Conservation (phyloP, 169 alveolate species). For the Eimeria acervulina region DNA sequence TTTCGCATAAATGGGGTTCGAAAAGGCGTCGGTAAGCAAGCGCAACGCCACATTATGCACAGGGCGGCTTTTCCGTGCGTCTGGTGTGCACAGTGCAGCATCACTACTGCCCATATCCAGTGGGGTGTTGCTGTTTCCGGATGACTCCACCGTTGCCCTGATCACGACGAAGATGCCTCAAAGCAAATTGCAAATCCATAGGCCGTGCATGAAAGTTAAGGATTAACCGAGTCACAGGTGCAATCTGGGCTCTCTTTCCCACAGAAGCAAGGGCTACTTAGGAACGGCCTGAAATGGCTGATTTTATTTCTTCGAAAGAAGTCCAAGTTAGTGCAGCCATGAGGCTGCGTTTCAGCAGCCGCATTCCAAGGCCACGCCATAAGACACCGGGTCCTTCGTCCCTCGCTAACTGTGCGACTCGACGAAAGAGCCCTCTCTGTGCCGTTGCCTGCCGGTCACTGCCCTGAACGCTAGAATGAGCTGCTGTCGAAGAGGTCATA, state of each 20-base stretch:
- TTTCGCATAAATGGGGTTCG: neutral
- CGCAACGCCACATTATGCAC: neutral
- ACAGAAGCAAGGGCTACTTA: neutral
- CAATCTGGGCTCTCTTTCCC: neutral
- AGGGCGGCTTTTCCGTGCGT: neutral
- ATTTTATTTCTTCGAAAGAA: conserved; percentile 80
- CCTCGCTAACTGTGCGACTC: conserved; percentile 65
- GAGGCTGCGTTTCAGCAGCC: conserved; percentile 80
- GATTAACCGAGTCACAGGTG: neutral
- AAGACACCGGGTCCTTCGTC: conserved; percentile 81
- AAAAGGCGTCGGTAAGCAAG: neutral
- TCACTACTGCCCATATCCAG: neutral
- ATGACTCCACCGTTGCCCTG: neutral
- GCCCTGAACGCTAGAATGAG: neutral
- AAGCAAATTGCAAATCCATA: neutral
- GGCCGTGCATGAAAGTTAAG: neutral
- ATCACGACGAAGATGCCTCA: neutral
- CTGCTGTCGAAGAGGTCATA: neutral
- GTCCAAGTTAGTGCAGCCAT: conserved; percentile 86
- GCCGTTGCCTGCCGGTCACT: neutral
- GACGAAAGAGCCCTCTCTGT: conserved; percentile 43
- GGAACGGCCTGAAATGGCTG: conserved; percentile 33
- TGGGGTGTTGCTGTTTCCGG: neutral
- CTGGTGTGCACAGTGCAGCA: neutral
- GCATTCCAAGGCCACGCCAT: conserved; percentile 84